Evolutionary conservation across 495 filamentous ascomycete genomes (phyloP), one percentile per base, ranked within the genome.

Genomic region (Penicillium psychrofluorescens): DNA sequence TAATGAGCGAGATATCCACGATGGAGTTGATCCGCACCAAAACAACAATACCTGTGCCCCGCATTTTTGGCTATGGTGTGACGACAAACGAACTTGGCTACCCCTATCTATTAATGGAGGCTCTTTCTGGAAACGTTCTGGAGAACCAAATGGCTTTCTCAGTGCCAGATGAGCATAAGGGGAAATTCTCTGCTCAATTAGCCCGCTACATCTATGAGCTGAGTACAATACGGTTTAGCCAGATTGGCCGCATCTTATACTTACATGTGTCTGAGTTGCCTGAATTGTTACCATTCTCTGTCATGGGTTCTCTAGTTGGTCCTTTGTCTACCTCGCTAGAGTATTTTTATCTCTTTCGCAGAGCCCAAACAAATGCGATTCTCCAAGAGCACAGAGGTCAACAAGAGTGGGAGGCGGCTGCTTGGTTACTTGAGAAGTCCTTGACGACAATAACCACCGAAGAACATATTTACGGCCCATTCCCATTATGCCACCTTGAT

Each of bases 391-490:
- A 46, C 12, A 29, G 7, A 28, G 32, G 38, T 11, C 29, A 46
- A 13, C 4, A 32, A 16, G 29, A 46, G 12, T 40, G 43, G 36
- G 31, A 46, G 32, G 36, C 43, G 8, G 35, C 43, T 0, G 35
- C 29, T 11, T 43, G 40, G 35, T 37, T 52, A 11, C 39, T 52
- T 11, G 45, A 44, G 28, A 36, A 33, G n/a, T 40, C 45, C 8
- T 7, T 51, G n/a, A 37, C 43, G 3, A 11, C 31, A 8, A 42
- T 51, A 28, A 27, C 43, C 16, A 46, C 37, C 9, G 48, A 46
- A 41, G 43, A 51, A 13, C 29, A 45, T 33, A 16, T 46, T 12
- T 36, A 41, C 29, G 43, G 48, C 11, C 48, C 43, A 16, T 46
- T 51, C 29, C 36, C 43, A 29, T 32, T 46, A 11, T 45, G 42